Percentiles rank a stretch among this genome's conserved stretches.
phyloP scores from a whole-genome alignment of 768 basidiomycete species.

The Amanita molliuscula region DNA sequence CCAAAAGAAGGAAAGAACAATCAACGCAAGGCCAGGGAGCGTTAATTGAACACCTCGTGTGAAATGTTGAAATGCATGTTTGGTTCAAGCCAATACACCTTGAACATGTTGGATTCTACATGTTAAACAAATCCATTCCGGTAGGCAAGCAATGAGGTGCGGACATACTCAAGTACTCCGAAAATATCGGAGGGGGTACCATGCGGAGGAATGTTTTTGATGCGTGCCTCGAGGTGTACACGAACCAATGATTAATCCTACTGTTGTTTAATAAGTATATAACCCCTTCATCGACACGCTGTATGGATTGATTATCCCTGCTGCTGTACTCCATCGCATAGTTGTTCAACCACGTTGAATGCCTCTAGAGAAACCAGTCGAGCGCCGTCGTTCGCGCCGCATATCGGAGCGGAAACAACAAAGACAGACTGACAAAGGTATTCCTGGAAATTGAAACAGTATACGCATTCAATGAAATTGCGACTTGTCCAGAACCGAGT shows the following conservation, averaged over 20 bases:
- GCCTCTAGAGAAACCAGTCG: neutral
- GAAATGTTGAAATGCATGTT: neutral
- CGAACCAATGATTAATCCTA: slow-evolving; percentile 20
- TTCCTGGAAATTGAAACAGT: neutral
- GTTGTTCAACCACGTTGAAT: neutral
- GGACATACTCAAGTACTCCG: neutral
- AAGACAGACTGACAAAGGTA: neutral
- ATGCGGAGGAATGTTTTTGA: neutral
- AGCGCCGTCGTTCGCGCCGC: slow-evolving; percentile 30
- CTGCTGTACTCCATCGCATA: neutral
- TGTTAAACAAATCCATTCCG: neutral
- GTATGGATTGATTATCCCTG: neutral
- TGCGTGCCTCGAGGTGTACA: slow-evolving; percentile 22
- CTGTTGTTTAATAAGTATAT: neutral
- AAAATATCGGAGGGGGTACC: neutral
- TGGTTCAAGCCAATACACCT: neutral
- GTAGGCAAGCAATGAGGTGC: neutral
- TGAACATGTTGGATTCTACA: neutral
- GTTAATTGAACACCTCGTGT: neutral
- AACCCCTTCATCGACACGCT: neutral
- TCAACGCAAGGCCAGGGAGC: slow-evolving; percentile 11
- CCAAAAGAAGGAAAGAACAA: slow-evolving; percentile 53
- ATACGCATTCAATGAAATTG: neutral
- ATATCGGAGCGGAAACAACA: slow-evolving; percentile 23
- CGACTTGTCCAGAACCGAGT: neutral